Evolutionary conservation across 2,329 filamentous ascomycete species (phyloP).

Genomic region (Fusarium anthophilum): DNA sequence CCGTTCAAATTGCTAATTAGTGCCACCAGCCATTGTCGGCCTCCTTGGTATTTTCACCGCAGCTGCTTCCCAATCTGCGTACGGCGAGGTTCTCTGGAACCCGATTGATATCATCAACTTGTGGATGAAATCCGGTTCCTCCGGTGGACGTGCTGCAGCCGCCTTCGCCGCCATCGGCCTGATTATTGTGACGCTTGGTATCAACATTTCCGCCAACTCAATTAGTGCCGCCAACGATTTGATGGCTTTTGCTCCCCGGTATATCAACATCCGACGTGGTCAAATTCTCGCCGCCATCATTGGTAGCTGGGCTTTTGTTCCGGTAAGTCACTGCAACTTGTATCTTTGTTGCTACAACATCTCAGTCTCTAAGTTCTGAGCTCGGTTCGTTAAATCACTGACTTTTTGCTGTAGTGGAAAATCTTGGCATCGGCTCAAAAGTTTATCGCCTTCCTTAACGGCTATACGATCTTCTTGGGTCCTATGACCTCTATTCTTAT

Average conservation of each 20-base stretch:
- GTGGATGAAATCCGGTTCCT: slow-evolving; percentile 4
- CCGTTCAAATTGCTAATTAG: neutral
- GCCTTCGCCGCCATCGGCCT: slow-evolving; percentile 4
- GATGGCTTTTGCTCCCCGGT: slow-evolving; percentile 9
- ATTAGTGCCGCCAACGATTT: slow-evolving; percentile 9
- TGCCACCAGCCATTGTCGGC: neutral
- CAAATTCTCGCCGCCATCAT: neutral
- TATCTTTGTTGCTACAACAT: too few relatives aligned
- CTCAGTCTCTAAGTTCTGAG: neutral
- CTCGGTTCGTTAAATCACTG: neutral
- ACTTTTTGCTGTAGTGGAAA: neutral
- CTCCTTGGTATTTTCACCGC: slow-evolving; percentile 5
- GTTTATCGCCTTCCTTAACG: slow-evolving; percentile 1
- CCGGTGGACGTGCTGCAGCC: slow-evolving; percentile 1
- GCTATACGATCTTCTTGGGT: slow-evolving; percentile 1
- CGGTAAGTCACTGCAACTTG: neutral
- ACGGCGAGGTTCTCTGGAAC: slow-evolving; percentile 1
- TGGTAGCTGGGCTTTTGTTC: slow-evolving; percentile 2
- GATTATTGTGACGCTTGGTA: neutral
- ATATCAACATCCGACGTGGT: slow-evolving; percentile 9
- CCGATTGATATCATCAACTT: neutral
- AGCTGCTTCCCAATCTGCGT: neutral
- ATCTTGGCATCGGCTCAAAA: neutral
- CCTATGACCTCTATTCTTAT: slow-evolving; percentile 4
- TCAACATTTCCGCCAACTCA: slow-evolving; percentile 7